Conservation (phyloP, 73 alveolate genomes). For the Paramecium octaurelia region DNA sequence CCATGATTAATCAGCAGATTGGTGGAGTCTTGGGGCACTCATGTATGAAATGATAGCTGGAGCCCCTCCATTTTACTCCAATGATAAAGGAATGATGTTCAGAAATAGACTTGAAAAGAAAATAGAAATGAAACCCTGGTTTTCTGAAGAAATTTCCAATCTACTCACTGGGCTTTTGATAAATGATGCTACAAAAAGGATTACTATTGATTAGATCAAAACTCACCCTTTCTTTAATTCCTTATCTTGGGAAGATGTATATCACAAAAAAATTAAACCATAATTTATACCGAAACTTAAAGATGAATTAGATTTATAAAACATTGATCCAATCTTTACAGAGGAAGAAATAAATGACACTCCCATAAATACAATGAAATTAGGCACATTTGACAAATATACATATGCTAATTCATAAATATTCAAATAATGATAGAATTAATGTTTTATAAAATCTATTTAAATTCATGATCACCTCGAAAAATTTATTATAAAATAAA, state of each 20-base stretch:
- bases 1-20: conserved; percentile 50
- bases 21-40: conserved; percentile 77
- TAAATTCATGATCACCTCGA: too few species aligned
- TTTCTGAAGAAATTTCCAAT: conserved; percentile 33
- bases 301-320: conserved; percentile 49
- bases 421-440: neutral
- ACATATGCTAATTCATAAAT: neutral
- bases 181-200: conserved; percentile 46
- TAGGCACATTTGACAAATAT: neutral
- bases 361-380: neutral
- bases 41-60: conserved; percentile 88
- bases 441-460: neutral
- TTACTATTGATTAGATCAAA: conserved; percentile 43
- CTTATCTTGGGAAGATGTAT: conserved; percentile 53
- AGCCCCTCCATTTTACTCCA: conserved; percentile 86
- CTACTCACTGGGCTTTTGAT: conserved; percentile 37
- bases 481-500: too few species aligned
- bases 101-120: conserved; percentile 66
- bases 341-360: neutral
- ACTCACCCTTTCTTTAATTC: conserved; percentile 34
- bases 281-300: conserved; percentile 53
- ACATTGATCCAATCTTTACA: conserved; percentile 48
- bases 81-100: conserved; percentile 72
- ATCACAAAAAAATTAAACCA: conserved; percentile 33
- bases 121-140: conserved; percentile 64